These are phyloP conservation scores for Rubia tinctorum DNA, from an alignment of 305 asterid genomes.

Conservation along the genomic window DNA sequence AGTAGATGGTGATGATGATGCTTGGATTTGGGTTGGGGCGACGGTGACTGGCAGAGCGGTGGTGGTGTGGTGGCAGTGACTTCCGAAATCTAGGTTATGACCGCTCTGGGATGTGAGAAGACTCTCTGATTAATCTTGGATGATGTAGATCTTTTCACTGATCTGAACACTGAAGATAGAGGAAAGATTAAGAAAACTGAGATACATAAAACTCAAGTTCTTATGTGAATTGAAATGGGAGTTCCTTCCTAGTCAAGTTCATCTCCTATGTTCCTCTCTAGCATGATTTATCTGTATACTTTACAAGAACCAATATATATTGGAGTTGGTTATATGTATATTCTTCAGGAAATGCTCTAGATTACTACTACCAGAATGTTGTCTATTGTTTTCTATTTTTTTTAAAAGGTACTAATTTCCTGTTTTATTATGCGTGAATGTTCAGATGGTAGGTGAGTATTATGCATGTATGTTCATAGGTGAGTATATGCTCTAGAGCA, in stretches of 20 bases:
- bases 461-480: too few species aligned
- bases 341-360: background rate
- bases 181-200: slow-evolving; percentile 50
- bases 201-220: slow-evolving; percentile 40
- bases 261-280: slow-evolving; percentile 7
- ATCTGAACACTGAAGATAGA: slow-evolving; percentile 48
- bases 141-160: slow-evolving; percentile 66
- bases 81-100: too few species aligned
- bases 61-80: too few species aligned
- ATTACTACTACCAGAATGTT: background rate
- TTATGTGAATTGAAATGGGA: slow-evolving; percentile 59
- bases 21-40: too few species aligned
- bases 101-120: too few species aligned
- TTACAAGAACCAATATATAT: background rate
- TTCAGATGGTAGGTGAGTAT: too few species aligned
- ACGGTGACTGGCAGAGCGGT: too few species aligned
- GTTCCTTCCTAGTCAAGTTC: slow-evolving; percentile 56
- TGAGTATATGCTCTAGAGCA: too few species aligned
- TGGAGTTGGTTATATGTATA: background rate
- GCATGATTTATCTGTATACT: background rate
- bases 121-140: slow-evolving; percentile 41
- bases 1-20: too few species aligned
- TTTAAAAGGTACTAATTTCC: background rate
- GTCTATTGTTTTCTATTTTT: background rate
- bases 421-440: too few species aligned